Conservation (phyloP, 306 rosid genomes). For the Citrullus mucosospermus region DNA sequence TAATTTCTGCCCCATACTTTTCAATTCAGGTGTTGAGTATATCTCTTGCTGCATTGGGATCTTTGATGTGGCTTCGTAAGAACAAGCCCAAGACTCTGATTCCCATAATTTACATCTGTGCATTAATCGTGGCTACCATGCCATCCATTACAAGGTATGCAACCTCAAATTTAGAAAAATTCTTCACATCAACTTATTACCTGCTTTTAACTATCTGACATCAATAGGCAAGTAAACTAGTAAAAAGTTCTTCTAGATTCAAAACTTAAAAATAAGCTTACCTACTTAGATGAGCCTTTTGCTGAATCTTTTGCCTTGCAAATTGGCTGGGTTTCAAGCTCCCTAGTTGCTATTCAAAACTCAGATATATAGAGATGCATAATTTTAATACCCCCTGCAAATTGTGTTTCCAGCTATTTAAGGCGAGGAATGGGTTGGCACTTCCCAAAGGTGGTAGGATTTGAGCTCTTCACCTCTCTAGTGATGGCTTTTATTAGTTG, state of each 20-base stretch:
- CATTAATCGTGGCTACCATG: conserved; percentile 82
- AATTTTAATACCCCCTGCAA: background rate
- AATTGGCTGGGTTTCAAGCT: background rate
- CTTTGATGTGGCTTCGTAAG: conserved; percentile 96
- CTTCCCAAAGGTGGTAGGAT: conserved; percentile 77
- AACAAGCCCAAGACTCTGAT: conserved; percentile 84
- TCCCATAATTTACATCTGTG: conserved; percentile 78
- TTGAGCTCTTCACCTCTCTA: conserved; percentile 77
- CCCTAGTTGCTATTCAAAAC: background rate
- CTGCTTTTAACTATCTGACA: background rate
- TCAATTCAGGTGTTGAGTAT: conserved; percentile 70
- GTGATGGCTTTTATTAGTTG: conserved; percentile 85
- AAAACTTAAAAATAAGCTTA: background rate
- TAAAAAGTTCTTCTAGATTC: background rate
- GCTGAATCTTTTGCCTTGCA: background rate
- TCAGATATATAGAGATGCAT: background rate
- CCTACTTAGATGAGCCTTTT: background rate
- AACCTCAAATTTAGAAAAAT: background rate
- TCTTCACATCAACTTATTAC: background rate
- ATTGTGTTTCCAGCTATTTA: conserved; percentile 51
- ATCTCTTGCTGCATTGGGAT: conserved; percentile 91
- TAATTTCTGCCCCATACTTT: conserved; percentile 1
- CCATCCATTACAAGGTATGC: conserved; percentile 91
- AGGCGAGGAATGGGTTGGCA: conserved; percentile 93
- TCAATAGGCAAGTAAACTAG: background rate